Base-by-base conservation (phyloP, 2,329 filamentous ascomycete species). In the Plectosphaerella sp. region DNA sequence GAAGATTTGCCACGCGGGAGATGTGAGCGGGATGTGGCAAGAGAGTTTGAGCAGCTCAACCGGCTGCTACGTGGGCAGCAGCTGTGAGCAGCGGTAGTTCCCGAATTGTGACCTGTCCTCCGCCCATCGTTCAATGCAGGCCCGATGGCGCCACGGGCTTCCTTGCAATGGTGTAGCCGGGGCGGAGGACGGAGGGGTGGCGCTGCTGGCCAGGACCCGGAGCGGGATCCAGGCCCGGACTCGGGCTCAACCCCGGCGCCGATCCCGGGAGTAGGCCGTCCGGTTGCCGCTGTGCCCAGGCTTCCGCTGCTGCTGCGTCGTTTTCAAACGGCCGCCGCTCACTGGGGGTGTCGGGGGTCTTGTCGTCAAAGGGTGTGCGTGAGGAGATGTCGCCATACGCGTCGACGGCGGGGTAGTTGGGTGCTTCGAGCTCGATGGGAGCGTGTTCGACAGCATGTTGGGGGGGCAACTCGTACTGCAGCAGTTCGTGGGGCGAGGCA, bases 281-380 rank as follows among this genome's bases (percentile, higher is more conserved):
- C 41, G 41, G 10, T 12, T 16, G 41, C 16, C 16, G 15, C 9
- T 11, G 41, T 12, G 18, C 41, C n/a, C 18, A 20, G 41, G 41
- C 16, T 43, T 16, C n/a, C 3, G 41, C 41, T 43, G 41, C 41
- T 20, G 41, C 41, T 2, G 41, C 41, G 16, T 43, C 41, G 41
- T 15, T 18, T 15, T 41, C 37, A 41, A 41, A 41, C n/a, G n/a
- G 41, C 41, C 16, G 16, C n/a, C 16, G 41, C n/a, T 43, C 41
- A n/a, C 6, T 43, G n/a, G 41, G 41, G 7, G 15, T 25, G 20
- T 48, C 33, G 36, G 47, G 47, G 14, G 47, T 48, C 22, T 37
- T 41, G 33, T 48, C 47, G 47, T 48, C 47, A 22, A 37, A 48
- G 36, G 47, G 47, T 36, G 47, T 48, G 5, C 33, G 20, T 7